Conservation (phyloP, 1,284 basidiomycete species). For the Pseudozyma sp. region DNA sequence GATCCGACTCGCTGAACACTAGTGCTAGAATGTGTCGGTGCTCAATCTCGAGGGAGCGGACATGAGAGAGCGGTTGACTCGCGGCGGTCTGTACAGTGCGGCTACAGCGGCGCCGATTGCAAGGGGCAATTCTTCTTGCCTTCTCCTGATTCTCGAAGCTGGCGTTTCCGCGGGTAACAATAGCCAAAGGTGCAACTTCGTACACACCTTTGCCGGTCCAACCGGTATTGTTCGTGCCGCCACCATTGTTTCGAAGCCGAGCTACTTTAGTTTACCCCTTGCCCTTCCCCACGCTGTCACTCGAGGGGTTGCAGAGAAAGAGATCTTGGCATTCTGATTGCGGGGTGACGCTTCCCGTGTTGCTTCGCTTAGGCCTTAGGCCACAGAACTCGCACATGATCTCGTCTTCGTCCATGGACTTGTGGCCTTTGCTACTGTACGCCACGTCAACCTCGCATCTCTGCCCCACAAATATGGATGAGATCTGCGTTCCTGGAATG, state of each 20-base stretch:
- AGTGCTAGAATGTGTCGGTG: too few relatives aligned
- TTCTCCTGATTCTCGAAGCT: too few relatives aligned
- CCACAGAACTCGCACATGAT: neutral
- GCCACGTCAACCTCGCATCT: neutral
- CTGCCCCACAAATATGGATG: constrained; percentile 8
- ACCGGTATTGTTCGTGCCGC: constrained; percentile 3
- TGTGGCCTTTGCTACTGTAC: neutral
- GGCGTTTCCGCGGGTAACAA: too few relatives aligned
- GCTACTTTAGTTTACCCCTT: constrained; percentile 10
- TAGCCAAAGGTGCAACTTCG: neutral
- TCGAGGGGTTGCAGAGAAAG: neutral
- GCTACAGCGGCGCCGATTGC: too few relatives aligned
- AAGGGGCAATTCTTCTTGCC: too few relatives aligned
- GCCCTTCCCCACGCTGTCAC: constrained; percentile 1
- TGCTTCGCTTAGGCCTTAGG: neutral
- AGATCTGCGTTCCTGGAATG: constrained; percentile 1
- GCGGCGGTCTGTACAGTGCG: too few relatives aligned
- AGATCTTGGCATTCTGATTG: neutral
- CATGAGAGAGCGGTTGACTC: too few relatives aligned
- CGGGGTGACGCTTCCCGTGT: constrained; percentile 1
- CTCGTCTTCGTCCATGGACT: neutral
- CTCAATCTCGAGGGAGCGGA: too few relatives aligned
- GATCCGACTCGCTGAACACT: neutral
- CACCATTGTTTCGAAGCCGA: neutral
- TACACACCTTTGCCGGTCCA: constrained; percentile 3